Evolutionary conservation across 352 stramenopile genomes (phyloP).

Genomic region (Globisporangium parvum): DNA sequence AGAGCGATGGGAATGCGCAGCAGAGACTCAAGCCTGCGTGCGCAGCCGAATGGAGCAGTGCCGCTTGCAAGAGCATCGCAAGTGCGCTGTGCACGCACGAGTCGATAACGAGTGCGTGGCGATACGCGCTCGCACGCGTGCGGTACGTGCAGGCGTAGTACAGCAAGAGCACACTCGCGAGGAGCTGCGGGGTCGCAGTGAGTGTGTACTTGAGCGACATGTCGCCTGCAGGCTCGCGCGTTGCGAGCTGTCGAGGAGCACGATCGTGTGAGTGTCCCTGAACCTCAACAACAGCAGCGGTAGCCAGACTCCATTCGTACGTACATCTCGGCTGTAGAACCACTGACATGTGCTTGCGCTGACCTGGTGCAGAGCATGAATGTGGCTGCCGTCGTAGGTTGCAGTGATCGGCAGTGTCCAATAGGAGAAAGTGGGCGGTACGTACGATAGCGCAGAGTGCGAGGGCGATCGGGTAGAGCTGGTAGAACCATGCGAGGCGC

Average conservation of each 20-base stretch:
- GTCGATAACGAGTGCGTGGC: slow-evolving; percentile 43
- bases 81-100: slow-evolving; percentile 53
- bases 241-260: slow-evolving; percentile 21
- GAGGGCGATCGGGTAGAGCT: too few relatives aligned
- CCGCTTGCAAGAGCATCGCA: slow-evolving; percentile 25
- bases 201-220: slow-evolving; percentile 55
- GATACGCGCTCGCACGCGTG: slow-evolving; percentile 27
- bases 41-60: slow-evolving; percentile 41
- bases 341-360: too few relatives aligned
- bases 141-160: slow-evolving; percentile 63
- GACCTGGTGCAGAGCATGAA: too few relatives aligned
- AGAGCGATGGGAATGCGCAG: slow-evolving; percentile 42
- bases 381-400: too few relatives aligned
- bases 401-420: too few relatives aligned
- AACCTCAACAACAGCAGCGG: too few relatives aligned
- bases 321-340: too few relatives aligned
- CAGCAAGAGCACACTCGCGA: slow-evolving; percentile 36
- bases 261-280: too few relatives aligned
- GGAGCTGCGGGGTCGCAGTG: slow-evolving; percentile 38
- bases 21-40: slow-evolving; percentile 42
- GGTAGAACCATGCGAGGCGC: too few relatives aligned
- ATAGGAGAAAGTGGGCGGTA: too few relatives aligned
- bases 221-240: slow-evolving; percentile 26
- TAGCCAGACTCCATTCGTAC: too few relatives aligned
- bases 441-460: too few relatives aligned